Base-by-base conservation (phyloP, 2,329 filamentous ascomycete genomes). In the Albifimbria verrucaria region DNA sequence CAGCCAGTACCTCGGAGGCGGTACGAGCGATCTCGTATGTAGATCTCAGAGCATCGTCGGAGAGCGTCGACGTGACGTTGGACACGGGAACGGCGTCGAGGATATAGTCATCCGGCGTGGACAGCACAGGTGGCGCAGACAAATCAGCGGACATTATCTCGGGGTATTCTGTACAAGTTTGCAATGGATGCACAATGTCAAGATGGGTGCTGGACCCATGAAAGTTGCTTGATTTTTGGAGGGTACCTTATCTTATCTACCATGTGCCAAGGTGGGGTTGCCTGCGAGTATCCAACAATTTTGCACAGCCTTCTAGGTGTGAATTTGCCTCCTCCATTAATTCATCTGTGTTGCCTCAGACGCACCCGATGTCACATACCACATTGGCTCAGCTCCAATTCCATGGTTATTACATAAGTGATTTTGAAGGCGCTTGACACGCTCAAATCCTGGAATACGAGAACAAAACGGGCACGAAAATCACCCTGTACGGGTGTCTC, bases 1-100 rank as follows among this genome's bases (percentile, higher is more conserved):
- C 88, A 5, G 77, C 71, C n/a, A 78, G 77, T 46, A 99, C 88
- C 69, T 96, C 90, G 32, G 74, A 70, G 48, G 91, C 81, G 0
- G 94, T 97, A 52, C 90, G 82, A 54, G 82, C 79, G 59, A 97
- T 87, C 71, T 99, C 94, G 75, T 97, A 99, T 48, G 89, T 87
- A 41, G 85, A 74, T 52, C 77, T 75, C 25, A 97, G 77, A 65
- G 92, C 88, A 65, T 89, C 84, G 59, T 93, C 85, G 17, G 73
- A 71, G 48, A 72, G 58, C 56, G 66, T 59, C 50, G 72, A 61
- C 56, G 64, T 65, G 21, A 58, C 61, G 21, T 65, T 57, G 21
- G 68, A 63, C 24, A 64, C 64, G n/a, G 71, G 62, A 2, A 75
- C 74, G 12, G 78, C 74, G 60, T 84, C 79, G 65, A 84, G 78